Evolutionary conservation across 164 flowering plant species (phyloP).

Genomic region (Magnolia changhungtana): DNA sequence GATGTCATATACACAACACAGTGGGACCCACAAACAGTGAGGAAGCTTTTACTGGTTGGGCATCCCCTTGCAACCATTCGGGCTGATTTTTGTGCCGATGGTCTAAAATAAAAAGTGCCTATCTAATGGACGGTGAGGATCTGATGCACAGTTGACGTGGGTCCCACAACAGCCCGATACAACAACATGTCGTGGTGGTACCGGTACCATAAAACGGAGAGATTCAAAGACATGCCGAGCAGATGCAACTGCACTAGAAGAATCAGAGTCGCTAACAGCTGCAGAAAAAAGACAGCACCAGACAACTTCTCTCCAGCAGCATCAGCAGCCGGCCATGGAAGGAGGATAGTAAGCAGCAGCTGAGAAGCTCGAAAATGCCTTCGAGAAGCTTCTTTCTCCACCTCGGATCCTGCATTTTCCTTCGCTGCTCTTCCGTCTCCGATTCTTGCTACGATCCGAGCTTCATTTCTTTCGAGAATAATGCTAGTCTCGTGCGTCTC

Average conservation of each 20-base stretch:
- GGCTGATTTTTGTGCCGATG: no score
- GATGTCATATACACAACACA: no score
- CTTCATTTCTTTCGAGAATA: neutral
- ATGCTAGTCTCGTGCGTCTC: neutral
- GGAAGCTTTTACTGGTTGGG: no score
- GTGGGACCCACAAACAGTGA: no score
- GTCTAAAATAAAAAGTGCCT: no score
- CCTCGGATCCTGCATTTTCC: neutral
- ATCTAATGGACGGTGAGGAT: no score
- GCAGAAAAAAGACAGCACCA: neutral
- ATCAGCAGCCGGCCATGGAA: neutral
- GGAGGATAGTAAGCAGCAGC: neutral
- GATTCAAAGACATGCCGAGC: neutral
- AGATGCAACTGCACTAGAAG: neutral
- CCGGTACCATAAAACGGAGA: neutral
- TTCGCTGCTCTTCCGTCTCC: neutral
- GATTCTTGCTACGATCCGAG: neutral
- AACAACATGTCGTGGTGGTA: no score
- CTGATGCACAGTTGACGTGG: no score
- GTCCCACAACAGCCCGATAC: no score
- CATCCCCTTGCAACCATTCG: no score
- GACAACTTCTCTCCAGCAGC: neutral
- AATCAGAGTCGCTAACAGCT: neutral
- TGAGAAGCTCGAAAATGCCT: neutral
- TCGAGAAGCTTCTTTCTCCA: neutral